These are phyloP conservation scores for Hymenotorrendiella dingleyae DNA, from an alignment of 2,329 filamentous ascomycete genomes.

Conservation along the genomic window DNA sequence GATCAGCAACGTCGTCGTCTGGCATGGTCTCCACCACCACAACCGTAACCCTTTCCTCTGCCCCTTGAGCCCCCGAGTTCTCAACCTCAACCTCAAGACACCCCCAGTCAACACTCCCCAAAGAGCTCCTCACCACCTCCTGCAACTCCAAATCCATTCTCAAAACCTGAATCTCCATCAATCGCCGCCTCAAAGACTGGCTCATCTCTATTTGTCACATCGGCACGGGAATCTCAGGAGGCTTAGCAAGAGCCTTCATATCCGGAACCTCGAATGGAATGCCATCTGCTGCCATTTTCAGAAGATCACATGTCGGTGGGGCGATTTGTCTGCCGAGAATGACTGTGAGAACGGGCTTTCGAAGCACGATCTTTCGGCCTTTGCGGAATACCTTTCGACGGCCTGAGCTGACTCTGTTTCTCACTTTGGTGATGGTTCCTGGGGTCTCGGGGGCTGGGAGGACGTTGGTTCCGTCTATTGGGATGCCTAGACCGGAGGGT, in stretches of 20 bases:
- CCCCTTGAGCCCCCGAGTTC: not conserved
- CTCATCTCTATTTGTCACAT: slow-evolving; percentile 16
- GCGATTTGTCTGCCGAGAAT: slow-evolving; percentile 24
- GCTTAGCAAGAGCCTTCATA: not conserved
- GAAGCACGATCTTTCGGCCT: slow-evolving; percentile 13
- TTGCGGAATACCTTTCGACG: slow-evolving; percentile 8
- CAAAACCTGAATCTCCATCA: slow-evolving; percentile 4
- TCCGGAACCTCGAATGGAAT: slow-evolving; percentile 5
- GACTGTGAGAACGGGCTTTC: slow-evolving; percentile 18
- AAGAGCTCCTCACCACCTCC: not conserved
- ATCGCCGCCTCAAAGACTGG: slow-evolving; percentile 7
- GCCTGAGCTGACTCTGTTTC: not conserved
- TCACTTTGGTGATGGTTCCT: not conserved
- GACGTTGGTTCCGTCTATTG: not conserved
- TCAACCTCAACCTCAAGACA: not conserved
- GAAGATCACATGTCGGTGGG: slow-evolving; percentile 14
- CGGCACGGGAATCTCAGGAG: slow-evolving; percentile 3
- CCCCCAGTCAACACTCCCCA: not conserved
- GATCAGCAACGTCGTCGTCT: too few relatives aligned
- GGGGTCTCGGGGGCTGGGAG: not conserved
- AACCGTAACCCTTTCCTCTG: not conserved
- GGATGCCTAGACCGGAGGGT: not conserved
- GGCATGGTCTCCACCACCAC: too few relatives aligned
- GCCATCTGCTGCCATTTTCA: slow-evolving; percentile 17
- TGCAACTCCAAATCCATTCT: too few relatives aligned